Conservation (phyloP, 2,329 filamentous ascomycete genomes). For the Tolypocladium capitatum region DNA sequence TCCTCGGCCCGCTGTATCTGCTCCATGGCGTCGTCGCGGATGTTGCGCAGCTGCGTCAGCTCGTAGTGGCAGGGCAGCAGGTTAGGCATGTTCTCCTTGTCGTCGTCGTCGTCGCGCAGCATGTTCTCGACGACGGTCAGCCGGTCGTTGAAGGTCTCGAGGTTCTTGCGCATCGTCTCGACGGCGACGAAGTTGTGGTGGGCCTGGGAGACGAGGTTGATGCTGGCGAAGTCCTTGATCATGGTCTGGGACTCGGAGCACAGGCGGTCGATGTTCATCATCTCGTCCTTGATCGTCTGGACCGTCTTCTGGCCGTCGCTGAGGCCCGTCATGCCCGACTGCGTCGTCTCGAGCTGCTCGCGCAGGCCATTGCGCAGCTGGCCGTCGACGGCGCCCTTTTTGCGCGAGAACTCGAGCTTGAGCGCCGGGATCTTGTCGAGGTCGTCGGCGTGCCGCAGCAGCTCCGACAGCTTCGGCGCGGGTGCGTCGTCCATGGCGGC, state of each 20-base stretch:
- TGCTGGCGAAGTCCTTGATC: constrained; percentile 90
- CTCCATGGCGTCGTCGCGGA: constrained; percentile 90
- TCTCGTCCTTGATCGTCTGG: constrained; percentile 89
- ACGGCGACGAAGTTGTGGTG: constrained; percentile 94
- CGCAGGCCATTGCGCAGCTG: constrained; percentile 79
- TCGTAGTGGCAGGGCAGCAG: constrained; percentile 82
- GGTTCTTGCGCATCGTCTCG: constrained; percentile 80
- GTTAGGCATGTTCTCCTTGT: constrained; percentile 84
- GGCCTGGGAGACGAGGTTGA: constrained; percentile 83
- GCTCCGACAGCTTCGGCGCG: constrained; percentile 73
- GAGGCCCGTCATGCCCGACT: constrained; percentile 81
- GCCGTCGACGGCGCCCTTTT: constrained; percentile 82
- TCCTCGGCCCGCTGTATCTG: constrained; percentile 76
- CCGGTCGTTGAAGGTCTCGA: constrained; percentile 75
- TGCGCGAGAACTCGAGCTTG: constrained; percentile 85
- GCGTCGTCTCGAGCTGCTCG: constrained; percentile 88
- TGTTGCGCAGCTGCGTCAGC: constrained; percentile 81
- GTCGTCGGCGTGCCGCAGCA: constrained; percentile 90
- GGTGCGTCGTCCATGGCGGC: constrained; percentile 41
- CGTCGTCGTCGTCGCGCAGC: constrained; percentile 69
- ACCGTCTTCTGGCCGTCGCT: constrained; percentile 85
- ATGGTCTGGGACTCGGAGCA: constrained; percentile 96
- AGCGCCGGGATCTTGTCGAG: constrained; percentile 87
- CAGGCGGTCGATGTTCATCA: constrained; percentile 95
- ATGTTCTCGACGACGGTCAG: constrained; percentile 64